Evolutionary conservation across 306 rosid species (phyloP), one percentile per base, ranked within the genome.

Genomic region (Sphenostylis stenocarpa): DNA sequence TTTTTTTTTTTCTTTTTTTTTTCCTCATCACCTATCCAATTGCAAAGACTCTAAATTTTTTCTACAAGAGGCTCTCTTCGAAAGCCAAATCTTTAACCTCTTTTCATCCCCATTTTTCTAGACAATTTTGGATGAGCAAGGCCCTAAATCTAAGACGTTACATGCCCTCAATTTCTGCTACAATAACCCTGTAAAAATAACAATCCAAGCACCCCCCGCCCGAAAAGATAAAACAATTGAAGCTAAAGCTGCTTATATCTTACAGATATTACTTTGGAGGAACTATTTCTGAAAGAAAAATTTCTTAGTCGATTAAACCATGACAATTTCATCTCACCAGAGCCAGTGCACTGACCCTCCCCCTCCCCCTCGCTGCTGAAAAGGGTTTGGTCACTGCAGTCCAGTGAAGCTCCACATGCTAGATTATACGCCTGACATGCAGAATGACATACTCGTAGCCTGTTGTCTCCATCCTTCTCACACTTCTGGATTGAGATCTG

Each of bases 401-500:
- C 98, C 5, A 94, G 96, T 23, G 97, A 94, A 23, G 96, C 97
- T 41, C 98, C 98, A 20, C 98, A 94, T 6, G 98, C 98, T 70
- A 86, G 77, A 78, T 94, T 94, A 84, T 94, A 94, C 3, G 97
- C 89, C 73, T 90, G 89, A 64, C 98, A 94, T 4, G 97, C 98
- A 1, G 97, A 94, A 64, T 94, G 88, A 82, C 98, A 94, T 12
- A 94, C 97, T 51, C 97, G 86, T 24, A 94, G 93, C 85, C 97
- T 86, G 89, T 94, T 88, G 92, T 91, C 98, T 41, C 97, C 96
- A 26, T 92, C 98, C 77, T 79, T 77, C 51, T 92, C 98, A 14
- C 97, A 94, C 82, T 90, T 94, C 60, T 94, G 98, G 80, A 94
- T 94, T 0, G 97, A 94, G 81, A 94, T 94, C 98, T 94, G 91